Conservation (phyloP, 805 yeast genomes). For the Torulaspora microellipsoides region DNA sequence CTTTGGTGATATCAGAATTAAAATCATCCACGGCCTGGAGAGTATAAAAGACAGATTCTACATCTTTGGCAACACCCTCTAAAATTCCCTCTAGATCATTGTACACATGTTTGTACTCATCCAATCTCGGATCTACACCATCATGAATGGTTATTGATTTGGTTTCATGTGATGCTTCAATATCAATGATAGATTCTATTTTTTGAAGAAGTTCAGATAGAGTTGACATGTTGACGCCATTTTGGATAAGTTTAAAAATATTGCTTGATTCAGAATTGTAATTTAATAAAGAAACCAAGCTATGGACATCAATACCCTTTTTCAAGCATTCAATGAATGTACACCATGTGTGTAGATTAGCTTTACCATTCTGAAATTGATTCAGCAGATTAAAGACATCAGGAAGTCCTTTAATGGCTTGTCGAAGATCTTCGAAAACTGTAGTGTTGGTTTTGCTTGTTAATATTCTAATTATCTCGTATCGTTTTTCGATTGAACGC, state of each 20-base stretch:
- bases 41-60: conserved; percentile 16
- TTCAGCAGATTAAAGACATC: conserved; percentile 27
- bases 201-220: background rate
- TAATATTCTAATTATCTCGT: conserved; percentile 28
- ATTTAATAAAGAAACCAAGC: conserved; percentile 11
- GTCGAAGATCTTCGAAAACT: conserved; percentile 20
- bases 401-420: conserved; percentile 25
- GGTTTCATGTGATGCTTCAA: conserved; percentile 33
- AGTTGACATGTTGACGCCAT: conserved; percentile 13
- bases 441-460: conserved; percentile 18
- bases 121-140: conserved; percentile 31
- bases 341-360: conserved; percentile 31
- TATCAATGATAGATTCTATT: conserved; percentile 35
- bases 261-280: conserved; percentile 1
- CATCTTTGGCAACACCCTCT: background rate
- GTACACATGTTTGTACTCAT: conserved; percentile 26
- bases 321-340: conserved; percentile 25
- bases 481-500: conserved; percentile 30
- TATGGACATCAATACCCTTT: conserved; percentile 16
- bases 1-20: conserved; percentile 1
- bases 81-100: conserved; percentile 30
- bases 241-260: conserved; percentile 15
- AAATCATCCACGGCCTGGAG: background rate
- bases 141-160: conserved; percentile 29
- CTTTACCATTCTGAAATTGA: conserved; percentile 27